Evolutionary conservation across 1,284 basidiomycete genomes (phyloP).

Genomic region (Mycosarcoma mackinlayi): DNA sequence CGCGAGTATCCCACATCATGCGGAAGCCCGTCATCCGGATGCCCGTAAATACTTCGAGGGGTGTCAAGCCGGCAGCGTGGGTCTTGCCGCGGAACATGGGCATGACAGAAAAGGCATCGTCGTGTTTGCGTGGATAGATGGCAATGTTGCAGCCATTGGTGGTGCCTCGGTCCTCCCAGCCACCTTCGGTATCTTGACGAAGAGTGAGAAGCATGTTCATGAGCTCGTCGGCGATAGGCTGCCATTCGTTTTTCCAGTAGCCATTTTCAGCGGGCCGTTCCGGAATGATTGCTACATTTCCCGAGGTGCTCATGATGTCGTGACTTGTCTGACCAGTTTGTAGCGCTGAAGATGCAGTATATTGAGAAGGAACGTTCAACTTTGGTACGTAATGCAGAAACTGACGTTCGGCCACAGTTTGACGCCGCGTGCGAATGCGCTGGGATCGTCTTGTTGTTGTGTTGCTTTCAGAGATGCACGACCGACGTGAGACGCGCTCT

Average conservation of each 20-base stretch:
- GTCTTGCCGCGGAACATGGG: slow-evolving; percentile 51
- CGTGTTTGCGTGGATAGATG: slow-evolving; percentile 30
- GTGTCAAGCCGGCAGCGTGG: slow-evolving; percentile 26
- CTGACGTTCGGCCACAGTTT: too few species aligned
- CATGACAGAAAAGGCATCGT: slow-evolving; percentile 37
- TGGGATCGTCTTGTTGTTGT: too few species aligned
- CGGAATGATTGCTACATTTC: slow-evolving; percentile 37
- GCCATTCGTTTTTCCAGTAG: slow-evolving; percentile 43
- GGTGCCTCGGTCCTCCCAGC: slow-evolving; percentile 33
- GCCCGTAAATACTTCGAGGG: slow-evolving; percentile 51
- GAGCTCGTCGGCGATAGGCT: slow-evolving; percentile 31
- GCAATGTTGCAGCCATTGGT: slow-evolving; percentile 25
- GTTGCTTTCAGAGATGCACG: too few species aligned
- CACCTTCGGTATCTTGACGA: slow-evolving; percentile 38
- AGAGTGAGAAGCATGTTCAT: slow-evolving; percentile 34
- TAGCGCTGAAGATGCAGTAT: too few species aligned
- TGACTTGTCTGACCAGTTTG: background rate
- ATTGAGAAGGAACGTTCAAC: too few species aligned
- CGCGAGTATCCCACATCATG: slow-evolving; percentile 55
- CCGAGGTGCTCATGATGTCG: slow-evolving; percentile 26
- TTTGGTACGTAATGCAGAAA: too few species aligned
- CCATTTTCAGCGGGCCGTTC: slow-evolving; percentile 44
- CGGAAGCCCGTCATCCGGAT: slow-evolving; percentile 51
- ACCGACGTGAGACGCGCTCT: too few species aligned
- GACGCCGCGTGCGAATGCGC: too few species aligned